These are phyloP conservation scores for Cystobasidium slooffiae DNA, from an alignment of 1,284 basidiomycete genomes.

Conservation along the genomic window DNA sequence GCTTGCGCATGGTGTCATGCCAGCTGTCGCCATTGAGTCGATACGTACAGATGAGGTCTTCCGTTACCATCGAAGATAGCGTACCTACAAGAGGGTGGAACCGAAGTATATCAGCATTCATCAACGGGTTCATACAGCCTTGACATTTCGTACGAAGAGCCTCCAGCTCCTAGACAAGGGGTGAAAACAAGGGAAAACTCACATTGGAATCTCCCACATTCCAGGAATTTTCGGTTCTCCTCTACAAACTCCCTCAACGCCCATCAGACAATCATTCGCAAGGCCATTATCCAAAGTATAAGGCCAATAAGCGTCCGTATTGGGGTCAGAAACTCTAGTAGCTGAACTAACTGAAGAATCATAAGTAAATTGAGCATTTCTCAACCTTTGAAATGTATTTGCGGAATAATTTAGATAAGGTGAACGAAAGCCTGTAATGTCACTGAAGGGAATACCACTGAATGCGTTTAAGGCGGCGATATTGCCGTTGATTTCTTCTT, in stretches of 20 bases:
- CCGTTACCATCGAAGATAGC: conserved; percentile 67
- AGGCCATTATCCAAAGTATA: conserved; percentile 63
- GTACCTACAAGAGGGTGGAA: conserved; percentile 57
- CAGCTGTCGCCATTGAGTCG: too few relatives aligned
- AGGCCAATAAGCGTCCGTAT: conserved; percentile 65
- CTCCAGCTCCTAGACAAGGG: background rate
- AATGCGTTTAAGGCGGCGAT: conserved; percentile 74
- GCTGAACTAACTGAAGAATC: conserved; percentile 71
- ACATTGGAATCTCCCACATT: conserved; percentile 79
- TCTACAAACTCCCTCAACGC: conserved; percentile 65
- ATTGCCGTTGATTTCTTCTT: conserved; percentile 75
- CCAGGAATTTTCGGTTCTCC: conserved; percentile 75
- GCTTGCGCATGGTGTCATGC: too few relatives aligned
- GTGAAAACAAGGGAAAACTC: background rate
- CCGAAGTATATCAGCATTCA: background rate
- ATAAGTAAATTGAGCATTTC: conserved; percentile 58
- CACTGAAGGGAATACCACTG: conserved; percentile 74
- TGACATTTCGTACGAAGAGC: background rate
- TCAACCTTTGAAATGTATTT: conserved; percentile 47
- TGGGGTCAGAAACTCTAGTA: conserved; percentile 69
- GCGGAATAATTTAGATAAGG: conserved; percentile 73
- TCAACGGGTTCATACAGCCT: background rate
- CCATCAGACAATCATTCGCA: conserved; percentile 72
- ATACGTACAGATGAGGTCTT: conserved; percentile 43
- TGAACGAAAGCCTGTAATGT: conserved; percentile 75